Base-by-base conservation (phyloP, 2,329 filamentous ascomycete species). In the Diplodia seriata region DNA sequence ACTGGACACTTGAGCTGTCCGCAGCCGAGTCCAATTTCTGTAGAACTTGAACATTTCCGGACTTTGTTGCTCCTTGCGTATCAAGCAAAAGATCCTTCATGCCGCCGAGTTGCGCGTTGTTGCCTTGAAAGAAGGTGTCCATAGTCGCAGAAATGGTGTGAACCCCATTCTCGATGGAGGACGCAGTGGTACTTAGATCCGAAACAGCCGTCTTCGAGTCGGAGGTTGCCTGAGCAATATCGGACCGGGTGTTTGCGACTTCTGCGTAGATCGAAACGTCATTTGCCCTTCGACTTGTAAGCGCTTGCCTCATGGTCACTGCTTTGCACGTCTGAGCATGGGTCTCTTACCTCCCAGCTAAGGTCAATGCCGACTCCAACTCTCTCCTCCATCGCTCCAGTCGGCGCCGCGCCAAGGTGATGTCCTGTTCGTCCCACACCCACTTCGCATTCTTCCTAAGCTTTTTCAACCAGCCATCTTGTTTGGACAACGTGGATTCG, bases 391-490 rank as follows among this genome's bases (percentile, higher is more conserved):
- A 12, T 49, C 29, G 51, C 31, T 9, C 47, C n/a, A 64, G 43
- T 12, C 12, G 23, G 12, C 47, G 61, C 1, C 47, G 20, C 9
- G 61, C 51, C 14, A 38, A 12, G 7, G 47, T 49, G 33, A 64
- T 53, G 11, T 64, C 47, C 20, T 64, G 47, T 14, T 64, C 49
- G 2, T 53, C 36, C 61, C 47, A 64, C n/a, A 53, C 31, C 61
- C 61, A 64, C 36, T 20, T 64, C n/a, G 61, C 3, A 11, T 18
- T 65, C 26, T 65, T 65, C 6, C 33, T 55, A 49, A 54, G 29
- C 6, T 23, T 65, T 4, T 8, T 14, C 11, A 64, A 53, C 61
- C 43, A 54, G 11, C 50, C 36, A 65, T 43, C 62, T 12, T 12
- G 15, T 1, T 5, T 11, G 5, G 47, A 29, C 14, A n/a, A 11